Evolutionary conservation across 2,329 filamentous ascomycete species (phyloP).

Genomic region (Alternaria gansuensis): DNA sequence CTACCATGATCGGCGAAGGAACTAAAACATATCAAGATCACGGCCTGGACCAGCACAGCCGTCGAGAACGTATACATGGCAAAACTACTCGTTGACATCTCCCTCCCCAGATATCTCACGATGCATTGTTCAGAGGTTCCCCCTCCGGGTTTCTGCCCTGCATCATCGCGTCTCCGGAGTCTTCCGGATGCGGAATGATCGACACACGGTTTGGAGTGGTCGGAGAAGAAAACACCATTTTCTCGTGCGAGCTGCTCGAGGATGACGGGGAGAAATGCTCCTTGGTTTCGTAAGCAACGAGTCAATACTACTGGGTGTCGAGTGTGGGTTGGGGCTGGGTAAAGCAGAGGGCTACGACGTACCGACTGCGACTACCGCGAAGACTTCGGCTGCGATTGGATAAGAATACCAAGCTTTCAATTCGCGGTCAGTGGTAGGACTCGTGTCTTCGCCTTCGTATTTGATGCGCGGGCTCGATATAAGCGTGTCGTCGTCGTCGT

Average conservation of each 20-base stretch:
- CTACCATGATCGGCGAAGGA: constrained; percentile 91
- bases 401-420: constrained; percentile 90
- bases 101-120: constrained; percentile 76
- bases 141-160: constrained; percentile 21
- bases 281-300: constrained; percentile 55
- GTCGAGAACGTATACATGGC: constrained; percentile 95
- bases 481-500: constrained; percentile 14
- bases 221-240: constrained; percentile 81
- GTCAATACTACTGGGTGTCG: neutral
- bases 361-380: constrained; percentile 87
- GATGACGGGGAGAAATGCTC: constrained; percentile 90
- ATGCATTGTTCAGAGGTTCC: constrained; percentile 69
- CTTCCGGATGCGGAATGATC: constrained; percentile 61
- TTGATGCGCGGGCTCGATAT: constrained; percentile 6
- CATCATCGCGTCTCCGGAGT: constrained; percentile 21
- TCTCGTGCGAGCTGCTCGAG: constrained; percentile 90
- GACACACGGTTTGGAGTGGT: constrained; percentile 76
- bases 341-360: constrained; percentile 43
- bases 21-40: constrained; percentile 92
- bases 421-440: constrained; percentile 82
- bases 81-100: constrained; percentile 91
- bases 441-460: constrained; percentile 57
- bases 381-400: constrained; percentile 89
- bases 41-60: constrained; percentile 83
- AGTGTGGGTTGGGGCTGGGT: neutral